Conservation (phyloP, 495 filamentous ascomycete species). For the Peziza echinospora region DNA sequence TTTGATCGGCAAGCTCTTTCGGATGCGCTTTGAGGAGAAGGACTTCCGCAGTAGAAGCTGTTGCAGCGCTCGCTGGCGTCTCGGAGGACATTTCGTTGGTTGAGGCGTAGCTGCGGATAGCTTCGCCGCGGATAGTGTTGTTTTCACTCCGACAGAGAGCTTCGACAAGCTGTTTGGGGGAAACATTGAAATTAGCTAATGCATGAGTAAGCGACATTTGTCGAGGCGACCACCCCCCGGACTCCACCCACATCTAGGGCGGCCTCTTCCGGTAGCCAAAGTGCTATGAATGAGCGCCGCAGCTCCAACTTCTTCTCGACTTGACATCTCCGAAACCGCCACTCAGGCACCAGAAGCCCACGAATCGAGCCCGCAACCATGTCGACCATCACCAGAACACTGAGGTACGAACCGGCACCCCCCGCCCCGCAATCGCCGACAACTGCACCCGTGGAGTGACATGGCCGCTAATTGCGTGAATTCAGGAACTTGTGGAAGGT, state of each 20-base stretch:
- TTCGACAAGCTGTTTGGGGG: no score
- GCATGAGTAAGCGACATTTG: no score
- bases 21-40: slow-evolving; percentile 59
- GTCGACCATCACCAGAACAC: slow-evolving; percentile 75
- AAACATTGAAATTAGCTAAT: no score
- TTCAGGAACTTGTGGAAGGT: slow-evolving; percentile 17
- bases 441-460: not conserved
- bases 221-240: no score
- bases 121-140: no score
- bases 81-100: not conserved
- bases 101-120: not conserved
- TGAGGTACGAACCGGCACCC: slow-evolving; percentile 39
- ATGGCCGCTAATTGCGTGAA: not conserved
- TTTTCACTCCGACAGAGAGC: no score
- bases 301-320: not conserved
- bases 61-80: not conserved
- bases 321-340: not conserved
- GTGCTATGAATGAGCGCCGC: not conserved
- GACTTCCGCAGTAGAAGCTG: slow-evolving; percentile 2
- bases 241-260: no score
- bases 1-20: slow-evolving; percentile 38
- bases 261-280: not conserved
- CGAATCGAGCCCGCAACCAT: slow-evolving; percentile 31
- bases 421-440: not conserved
- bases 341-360: not conserved